phyloP scores from a whole-genome alignment of 805 yeast genomes.

The Candida montana region DNA sequence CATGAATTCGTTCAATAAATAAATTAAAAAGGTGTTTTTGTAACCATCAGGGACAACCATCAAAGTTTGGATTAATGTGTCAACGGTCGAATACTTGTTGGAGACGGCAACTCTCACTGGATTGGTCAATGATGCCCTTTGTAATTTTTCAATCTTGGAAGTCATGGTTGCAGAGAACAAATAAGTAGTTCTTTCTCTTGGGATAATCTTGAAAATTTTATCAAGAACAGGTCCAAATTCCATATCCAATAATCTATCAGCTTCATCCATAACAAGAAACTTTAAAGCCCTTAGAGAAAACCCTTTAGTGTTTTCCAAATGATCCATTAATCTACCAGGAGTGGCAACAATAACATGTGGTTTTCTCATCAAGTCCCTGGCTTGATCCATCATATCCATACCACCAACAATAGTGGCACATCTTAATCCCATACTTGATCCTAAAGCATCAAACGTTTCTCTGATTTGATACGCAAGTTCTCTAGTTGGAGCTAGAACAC shows the following conservation, averaged over 20 bases:
- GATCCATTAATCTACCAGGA: conserved; percentile 92
- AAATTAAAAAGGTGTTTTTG: conserved; percentile 82
- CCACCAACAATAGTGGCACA: conserved; percentile 92
- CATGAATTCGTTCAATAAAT: conserved; percentile 70
- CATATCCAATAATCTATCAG: conserved; percentile 91
- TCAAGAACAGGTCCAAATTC: conserved; percentile 95
- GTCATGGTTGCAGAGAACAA: conserved; percentile 97
- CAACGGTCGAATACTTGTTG: conserved; percentile 86
- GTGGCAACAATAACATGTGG: conserved; percentile 96
- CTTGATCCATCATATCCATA: conserved; percentile 97
- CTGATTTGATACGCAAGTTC: conserved; percentile 85
- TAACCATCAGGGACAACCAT: conserved; percentile 90
- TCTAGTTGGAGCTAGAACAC: conserved; percentile 83
- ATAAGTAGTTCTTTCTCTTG: conserved; percentile 77
- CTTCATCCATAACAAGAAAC: conserved; percentile 92
- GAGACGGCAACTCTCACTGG: conserved; percentile 93
- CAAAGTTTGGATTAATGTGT: conserved; percentile 82
- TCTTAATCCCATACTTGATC: conserved; percentile 87
- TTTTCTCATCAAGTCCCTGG: conserved; percentile 85
- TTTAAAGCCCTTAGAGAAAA: conserved; percentile 74
- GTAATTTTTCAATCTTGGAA: conserved; percentile 88
- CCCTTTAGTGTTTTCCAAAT: conserved; percentile 87
- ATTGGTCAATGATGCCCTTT: conserved; percentile 81
- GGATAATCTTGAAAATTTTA: conserved; percentile 77
- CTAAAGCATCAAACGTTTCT: conserved; percentile 92